These are phyloP conservation scores for Schizochytrium sp. DNA, from an alignment of 108 stramenopile genomes.

Conservation along the genomic window DNA sequence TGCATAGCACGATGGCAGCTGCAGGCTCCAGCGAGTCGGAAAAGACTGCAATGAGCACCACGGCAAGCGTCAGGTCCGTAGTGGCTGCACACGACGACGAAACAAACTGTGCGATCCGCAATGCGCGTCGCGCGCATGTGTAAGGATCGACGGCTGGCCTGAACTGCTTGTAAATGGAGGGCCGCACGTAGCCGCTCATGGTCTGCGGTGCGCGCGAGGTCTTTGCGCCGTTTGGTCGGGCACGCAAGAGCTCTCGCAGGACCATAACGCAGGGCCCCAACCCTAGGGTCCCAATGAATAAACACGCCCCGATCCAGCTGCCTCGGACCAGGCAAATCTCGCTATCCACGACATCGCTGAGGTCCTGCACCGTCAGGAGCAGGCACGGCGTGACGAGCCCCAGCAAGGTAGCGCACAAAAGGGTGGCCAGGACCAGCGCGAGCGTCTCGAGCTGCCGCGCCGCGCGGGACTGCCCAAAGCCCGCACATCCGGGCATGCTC, in stretches of 20 bases:
- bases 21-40: not conserved
- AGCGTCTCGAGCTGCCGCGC: not conserved
- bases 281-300: not conserved
- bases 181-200: not conserved
- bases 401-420: not conserved
- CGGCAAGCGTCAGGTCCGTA: not conserved
- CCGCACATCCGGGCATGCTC: not conserved
- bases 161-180: not conserved
- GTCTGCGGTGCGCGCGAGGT: too few species aligned
- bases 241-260: not conserved
- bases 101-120: not conserved
- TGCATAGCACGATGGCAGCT: not conserved
- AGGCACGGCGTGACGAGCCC: not conserved
- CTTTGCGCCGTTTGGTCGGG: not conserved
- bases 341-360: not conserved
- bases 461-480: not conserved
- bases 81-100: not conserved
- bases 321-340: not conserved
- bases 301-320: not conserved
- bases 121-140: not conserved
- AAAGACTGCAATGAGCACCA: not conserved
- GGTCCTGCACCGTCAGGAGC: not conserved
- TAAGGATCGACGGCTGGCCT: not conserved
- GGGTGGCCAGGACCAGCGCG: not conserved
- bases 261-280: not conserved